Percentiles rank a stretch among this genome's conserved stretches.
Conservation (phyloP, 2,329 filamentous ascomycete genomes). For the Trichoderma atrobrunneum region DNA sequence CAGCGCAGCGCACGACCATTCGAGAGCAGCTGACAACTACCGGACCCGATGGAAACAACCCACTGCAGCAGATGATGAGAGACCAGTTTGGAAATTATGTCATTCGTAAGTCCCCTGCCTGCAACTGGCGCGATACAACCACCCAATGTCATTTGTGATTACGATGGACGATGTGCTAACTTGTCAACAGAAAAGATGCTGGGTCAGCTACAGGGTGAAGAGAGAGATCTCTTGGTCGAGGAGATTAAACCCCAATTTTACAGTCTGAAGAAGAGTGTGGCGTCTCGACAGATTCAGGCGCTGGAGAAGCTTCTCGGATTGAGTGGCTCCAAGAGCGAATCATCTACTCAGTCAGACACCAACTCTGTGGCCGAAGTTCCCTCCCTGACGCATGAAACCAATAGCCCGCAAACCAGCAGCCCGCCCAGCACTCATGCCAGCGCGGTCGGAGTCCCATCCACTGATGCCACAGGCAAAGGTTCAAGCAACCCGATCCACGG, state of each 20-base stretch:
- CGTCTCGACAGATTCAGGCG: conserved; percentile 57
- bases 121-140: not conserved
- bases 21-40: conserved; percentile 59
- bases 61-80: conserved; percentile 75
- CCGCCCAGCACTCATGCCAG: conserved; percentile 62
- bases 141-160: not conserved
- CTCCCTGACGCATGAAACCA: conserved; percentile 64
- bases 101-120: conserved; percentile 67
- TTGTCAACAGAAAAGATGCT: conserved; percentile 70
- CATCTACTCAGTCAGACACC: conserved; percentile 44
- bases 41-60: conserved; percentile 63
- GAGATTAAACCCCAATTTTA: conserved; percentile 62
- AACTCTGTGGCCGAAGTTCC: conserved; percentile 61
- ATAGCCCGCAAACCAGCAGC: conserved; percentile 65
- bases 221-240: conserved; percentile 58
- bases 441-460: conserved; percentile 42
- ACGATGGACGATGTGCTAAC: not conserved
- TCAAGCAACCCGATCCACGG: conserved; percentile 19
- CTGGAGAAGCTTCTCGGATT: conserved; percentile 35
- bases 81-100: conserved; percentile 97
- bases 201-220: conserved; percentile 56
- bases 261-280: conserved; percentile 61
- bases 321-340: conserved; percentile 27
- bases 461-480: conserved; percentile 29
- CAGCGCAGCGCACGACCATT: conserved; percentile 67